Evolutionary conservation across 495 filamentous ascomycete genomes (phyloP).

Genomic region (Xylaria intraflava): DNA sequence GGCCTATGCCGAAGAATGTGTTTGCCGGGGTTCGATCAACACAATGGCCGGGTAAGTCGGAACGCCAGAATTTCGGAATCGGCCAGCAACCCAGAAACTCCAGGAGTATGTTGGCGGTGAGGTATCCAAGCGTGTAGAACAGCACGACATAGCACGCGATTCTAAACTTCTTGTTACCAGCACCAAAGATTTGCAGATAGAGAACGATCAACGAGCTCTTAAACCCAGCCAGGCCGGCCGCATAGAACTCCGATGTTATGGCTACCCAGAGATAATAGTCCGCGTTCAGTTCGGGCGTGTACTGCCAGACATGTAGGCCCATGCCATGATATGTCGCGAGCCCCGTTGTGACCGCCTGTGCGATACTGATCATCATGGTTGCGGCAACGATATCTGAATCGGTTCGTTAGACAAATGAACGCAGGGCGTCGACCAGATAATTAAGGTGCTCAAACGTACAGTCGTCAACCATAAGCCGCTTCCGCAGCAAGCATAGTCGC

Average conservation of each 20-base stretch:
- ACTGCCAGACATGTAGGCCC: slow-evolving; percentile 30
- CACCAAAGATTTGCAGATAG: slow-evolving; percentile 34
- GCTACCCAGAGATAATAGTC: slow-evolving; percentile 34
- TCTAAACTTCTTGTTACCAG: slow-evolving; percentile 28
- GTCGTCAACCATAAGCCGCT: slow-evolving; percentile 18
- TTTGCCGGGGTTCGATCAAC: slow-evolving; percentile 28
- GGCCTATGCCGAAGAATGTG: slow-evolving; percentile 20
- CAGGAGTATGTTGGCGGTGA: slow-evolving; percentile 34
- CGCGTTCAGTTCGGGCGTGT: slow-evolving; percentile 24
- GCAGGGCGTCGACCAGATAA: not conserved
- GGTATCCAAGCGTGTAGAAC: slow-evolving; percentile 37
- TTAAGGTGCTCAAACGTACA: slow-evolving; percentile 21
- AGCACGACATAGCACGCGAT: slow-evolving; percentile 33
- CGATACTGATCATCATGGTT: slow-evolving; percentile 24
- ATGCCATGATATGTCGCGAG: slow-evolving; percentile 28
- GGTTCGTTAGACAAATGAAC: not conserved
- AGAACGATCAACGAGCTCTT: slow-evolving; percentile 34
- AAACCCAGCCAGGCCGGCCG: slow-evolving; percentile 32
- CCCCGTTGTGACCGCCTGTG: slow-evolving; percentile 20
- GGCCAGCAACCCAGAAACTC: slow-evolving; percentile 37
- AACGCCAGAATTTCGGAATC: slow-evolving; percentile 31
- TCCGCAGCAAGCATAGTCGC: slow-evolving; percentile 16
- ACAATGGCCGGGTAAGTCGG: slow-evolving; percentile 30
- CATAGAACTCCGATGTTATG: slow-evolving; percentile 33
- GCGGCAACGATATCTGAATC: slow-evolving; percentile 21